Base-by-base conservation (phyloP, 163 green algal species). In the Coccomyxa subellipsoidea region DNA sequence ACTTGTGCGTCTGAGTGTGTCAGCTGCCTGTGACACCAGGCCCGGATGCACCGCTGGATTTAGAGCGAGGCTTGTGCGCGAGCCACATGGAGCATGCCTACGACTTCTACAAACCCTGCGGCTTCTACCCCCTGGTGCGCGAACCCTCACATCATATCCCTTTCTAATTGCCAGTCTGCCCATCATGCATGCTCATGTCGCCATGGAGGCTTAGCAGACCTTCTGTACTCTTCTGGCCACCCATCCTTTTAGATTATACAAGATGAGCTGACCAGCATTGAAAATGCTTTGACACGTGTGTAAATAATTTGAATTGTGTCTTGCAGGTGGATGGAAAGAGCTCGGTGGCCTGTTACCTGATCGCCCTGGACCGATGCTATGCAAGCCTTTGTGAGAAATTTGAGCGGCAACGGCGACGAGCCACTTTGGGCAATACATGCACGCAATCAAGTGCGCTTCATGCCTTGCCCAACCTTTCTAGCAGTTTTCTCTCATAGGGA, bases 81-180 rank as follows among this genome's bases (percentile, higher is more conserved):
- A 88, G 80, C 27, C 88, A 95, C 83, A 84, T 88, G 54, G 73
- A 87, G 8, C 86, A 98, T 82, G 84, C 88, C 0, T 95, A 92
- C 77, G 95, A 98, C 78, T 98, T 98, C 69, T 95, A 92, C 86
- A 98, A 98, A 87, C 95, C 95, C 5, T 80, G 81, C 12, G 88
- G 84, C 29, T 83, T 92, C 8, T 96, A 92, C 79, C 93, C 94
- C 0, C 80, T 89, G 36, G 92, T 95, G 35, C 66, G 66, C 47
- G 84, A 32, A 27, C 37, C 75, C 47, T 32, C 27, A 0, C 35
- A 78, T 23, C n/a, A 31, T 40, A 75, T 75, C n/a, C 21, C 4
- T 75, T 75, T 75, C 23, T 79, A 29, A 40, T 18, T n/a, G 47
- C 47, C n/a, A n/a, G n/a, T n/a, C n/a, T n/a, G n/a, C n/a, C n/a